These are phyloP conservation scores for Cicer pinnatifidum DNA, from an alignment of 306 rosid genomes.

Conservation along the genomic window DNA sequence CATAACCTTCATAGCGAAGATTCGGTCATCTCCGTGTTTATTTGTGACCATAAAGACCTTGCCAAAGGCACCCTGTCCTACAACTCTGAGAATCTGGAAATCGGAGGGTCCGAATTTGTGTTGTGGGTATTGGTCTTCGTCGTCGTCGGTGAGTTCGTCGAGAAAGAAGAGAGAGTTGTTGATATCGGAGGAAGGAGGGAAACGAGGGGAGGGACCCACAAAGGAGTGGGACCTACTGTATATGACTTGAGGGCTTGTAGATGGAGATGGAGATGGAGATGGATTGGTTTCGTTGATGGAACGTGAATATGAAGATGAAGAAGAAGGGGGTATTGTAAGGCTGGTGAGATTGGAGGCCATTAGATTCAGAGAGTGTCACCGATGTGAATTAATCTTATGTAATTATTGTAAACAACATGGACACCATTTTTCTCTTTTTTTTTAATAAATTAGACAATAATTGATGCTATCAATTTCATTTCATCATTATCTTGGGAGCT, in stretches of 20 bases:
- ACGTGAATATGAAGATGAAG: conserved; percentile 44
- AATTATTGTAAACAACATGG: too few relatives aligned
- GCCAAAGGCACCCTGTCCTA: conserved; percentile 89
- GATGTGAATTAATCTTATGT: too few relatives aligned
- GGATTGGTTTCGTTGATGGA: conserved; percentile 27
- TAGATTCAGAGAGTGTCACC: conserved; percentile 26
- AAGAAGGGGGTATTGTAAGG: conserved; percentile 65
- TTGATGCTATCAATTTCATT: too few relatives aligned
- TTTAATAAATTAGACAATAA: too few relatives aligned
- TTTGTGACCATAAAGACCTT: conserved; percentile 82
- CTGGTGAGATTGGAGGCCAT: conserved; percentile 62
- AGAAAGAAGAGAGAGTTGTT: conserved; percentile 47
- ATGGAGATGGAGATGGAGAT: conserved; percentile 34
- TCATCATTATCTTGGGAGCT: too few relatives aligned
- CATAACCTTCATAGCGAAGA: conserved; percentile 97
- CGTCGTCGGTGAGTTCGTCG: conserved; percentile 54
- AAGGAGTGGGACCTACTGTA: conserved; percentile 90
- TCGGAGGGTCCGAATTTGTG: conserved; percentile 70
- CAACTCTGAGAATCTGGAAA: conserved; percentile 79
- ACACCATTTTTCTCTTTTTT: too few relatives aligned
- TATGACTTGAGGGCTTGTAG: conserved; percentile 61
- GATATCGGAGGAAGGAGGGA: conserved; percentile 44
- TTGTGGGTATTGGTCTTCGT: conserved; percentile 46
- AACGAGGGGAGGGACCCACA: conserved; percentile 92
- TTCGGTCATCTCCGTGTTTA: conserved; percentile 49